Percentiles rank a stretch among this genome's conserved stretches.
Evolutionary conservation across 2,329 filamentous ascomycete species (phyloP).

Genomic region (Penicillium sp.): DNA sequence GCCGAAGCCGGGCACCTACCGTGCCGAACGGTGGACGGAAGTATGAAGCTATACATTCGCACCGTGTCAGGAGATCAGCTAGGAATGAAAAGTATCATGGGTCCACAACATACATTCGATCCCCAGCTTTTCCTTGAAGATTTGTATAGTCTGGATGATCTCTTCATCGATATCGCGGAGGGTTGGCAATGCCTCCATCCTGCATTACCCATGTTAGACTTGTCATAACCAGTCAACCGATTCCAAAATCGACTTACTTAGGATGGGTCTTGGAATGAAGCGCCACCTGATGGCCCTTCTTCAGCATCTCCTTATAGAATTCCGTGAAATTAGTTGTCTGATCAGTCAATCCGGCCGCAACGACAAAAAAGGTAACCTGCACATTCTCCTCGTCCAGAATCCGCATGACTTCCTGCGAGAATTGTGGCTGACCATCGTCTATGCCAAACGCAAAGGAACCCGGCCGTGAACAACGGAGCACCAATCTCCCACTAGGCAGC

Average conservation of each 20-base stretch:
- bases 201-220: conserved; percentile 17
- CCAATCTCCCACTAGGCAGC: conserved; percentile 57
- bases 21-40: conserved; percentile 68
- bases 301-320: conserved; percentile 62
- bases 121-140: conserved; percentile 31
- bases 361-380: conserved; percentile 68
- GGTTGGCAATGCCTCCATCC: conserved; percentile 37
- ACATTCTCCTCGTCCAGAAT: conserved; percentile 60
- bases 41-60: conserved; percentile 48
- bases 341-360: conserved; percentile 61
- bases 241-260: conserved; percentile 37
- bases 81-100: too few relatives aligned
- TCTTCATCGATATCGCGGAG: conserved; percentile 37
- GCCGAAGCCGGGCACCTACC: conserved; percentile 63
- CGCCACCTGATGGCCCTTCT: conserved; percentile 63
- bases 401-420: conserved; percentile 58
- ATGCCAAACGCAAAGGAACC: conserved; percentile 71
- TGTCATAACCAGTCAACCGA: not conserved
- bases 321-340: conserved; percentile 57
- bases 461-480: conserved; percentile 62
- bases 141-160: conserved; percentile 33
- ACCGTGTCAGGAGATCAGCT: too few relatives aligned
- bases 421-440: conserved; percentile 61
- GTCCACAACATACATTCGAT: conserved; percentile 38
- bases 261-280: conserved; percentile 67